Conservation (phyloP, 1,284 basidiomycete species). For the Apiotrichum porosum region DNA sequence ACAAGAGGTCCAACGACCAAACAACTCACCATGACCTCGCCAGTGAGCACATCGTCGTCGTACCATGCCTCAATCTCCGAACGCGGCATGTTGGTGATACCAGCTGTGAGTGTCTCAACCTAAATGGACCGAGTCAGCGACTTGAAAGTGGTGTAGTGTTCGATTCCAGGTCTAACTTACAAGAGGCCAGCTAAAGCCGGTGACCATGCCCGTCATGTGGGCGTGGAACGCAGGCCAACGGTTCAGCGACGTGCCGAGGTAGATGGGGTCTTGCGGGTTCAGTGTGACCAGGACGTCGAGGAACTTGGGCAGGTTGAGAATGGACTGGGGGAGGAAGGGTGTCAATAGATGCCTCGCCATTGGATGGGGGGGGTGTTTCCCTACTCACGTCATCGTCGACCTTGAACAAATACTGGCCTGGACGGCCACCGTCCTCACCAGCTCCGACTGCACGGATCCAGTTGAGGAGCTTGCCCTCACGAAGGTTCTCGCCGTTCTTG, state of each 20-base stretch:
- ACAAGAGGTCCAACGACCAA: too few species aligned
- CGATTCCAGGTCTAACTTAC: conserved; percentile 14
- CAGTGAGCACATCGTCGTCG: conserved; percentile 27
- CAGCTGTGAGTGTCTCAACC: conserved; percentile 18
- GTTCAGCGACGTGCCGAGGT: conserved; percentile 24
- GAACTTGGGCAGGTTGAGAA: conserved; percentile 22
- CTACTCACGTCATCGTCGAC: conserved; percentile 23
- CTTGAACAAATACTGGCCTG: conserved; percentile 16
- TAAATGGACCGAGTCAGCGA: conserved; percentile 1
- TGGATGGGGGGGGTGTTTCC: too few species aligned
- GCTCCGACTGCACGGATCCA: conserved; percentile 32
- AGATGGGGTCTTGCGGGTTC: conserved; percentile 16
- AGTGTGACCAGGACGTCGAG: conserved; percentile 17
- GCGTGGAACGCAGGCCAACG: conserved; percentile 16
- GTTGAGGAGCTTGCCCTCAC: conserved; percentile 16
- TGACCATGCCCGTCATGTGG: conserved; percentile 26
- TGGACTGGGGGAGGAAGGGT: too few species aligned
- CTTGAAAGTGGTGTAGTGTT: too few species aligned
- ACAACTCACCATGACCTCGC: conserved; percentile 30
- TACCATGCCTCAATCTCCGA: conserved; percentile 14
- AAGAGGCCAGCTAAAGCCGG: conserved; percentile 23
- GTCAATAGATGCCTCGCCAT: too few species aligned
- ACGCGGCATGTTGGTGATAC: conserved; percentile 19
- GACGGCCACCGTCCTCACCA: not conserved
- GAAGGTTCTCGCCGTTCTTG: conserved; percentile 17